Evolutionary conservation across 768 basidiomycete species (phyloP), one percentile per base, ranked within the genome.

Genomic region (Cystobasidium ongulense): DNA sequence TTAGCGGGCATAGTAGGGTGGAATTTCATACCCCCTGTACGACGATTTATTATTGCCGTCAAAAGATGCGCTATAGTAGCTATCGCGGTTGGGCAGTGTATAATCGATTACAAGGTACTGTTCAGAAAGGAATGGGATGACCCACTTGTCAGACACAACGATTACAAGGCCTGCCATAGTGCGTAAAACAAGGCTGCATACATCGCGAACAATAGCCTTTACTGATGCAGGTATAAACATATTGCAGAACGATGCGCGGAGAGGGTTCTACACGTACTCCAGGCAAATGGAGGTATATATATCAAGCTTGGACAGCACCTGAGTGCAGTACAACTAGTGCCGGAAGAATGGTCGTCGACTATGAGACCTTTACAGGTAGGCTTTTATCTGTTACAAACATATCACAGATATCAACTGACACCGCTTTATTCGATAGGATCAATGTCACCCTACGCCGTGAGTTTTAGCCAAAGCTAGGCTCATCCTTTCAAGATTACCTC

Each of bases 361-460:
- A 82, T 82, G 82, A 74, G 78, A 23, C 81, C 81, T n/a, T 75
- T 82, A 17, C 75, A 75, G 53, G 75, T 71, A n/a, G 29, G 68
- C 41, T 41, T 27, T 38, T 17, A 27, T 17, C 7, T 17, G 63
- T 68, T 61, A 38, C 43, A 46, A 27, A 25, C 31, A 72, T 15
- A 21, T 17, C 71, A 4, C 29, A n/a, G n/a, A 5, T 11, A n/a
- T 39, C 21, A 39, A 65, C 33, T 25, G 63, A 43, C 68, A 33
- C 38, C 4, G 1, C 38, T 5, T 13, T 25, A 38, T 67, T 13
- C 7, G 4, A 13, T 94, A 98, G 80, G 96, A 98, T 82, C 89
- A 89, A 79, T 99, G 96, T 81, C 89, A 90, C 72, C 90, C 93
- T 1, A 95, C 94, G 1, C 86, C 88, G 0, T 59, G 5, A 29